Evolutionary conservation across 371 early-diverging fungal species (phyloP).

Genomic region (Sporodiniella umbellata): DNA sequence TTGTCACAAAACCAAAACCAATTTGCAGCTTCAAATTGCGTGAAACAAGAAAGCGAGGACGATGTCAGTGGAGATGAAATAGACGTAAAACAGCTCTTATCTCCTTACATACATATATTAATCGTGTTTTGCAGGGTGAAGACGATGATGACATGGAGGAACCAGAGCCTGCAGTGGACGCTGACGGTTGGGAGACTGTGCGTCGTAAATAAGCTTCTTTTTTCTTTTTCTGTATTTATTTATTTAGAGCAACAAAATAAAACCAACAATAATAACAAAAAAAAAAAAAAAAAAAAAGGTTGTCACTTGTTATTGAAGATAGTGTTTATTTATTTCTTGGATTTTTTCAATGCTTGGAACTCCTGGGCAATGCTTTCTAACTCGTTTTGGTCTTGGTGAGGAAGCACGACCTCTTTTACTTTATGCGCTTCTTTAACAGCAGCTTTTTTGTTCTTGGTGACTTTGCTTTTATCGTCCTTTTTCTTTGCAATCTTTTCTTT

Average conservation of each 20-base stretch:
- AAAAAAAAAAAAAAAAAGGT: background rate
- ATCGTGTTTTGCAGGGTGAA: too few species aligned
- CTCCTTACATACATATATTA: background rate
- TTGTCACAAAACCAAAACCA: slow-evolving; percentile 26
- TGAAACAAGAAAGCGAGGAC: slow-evolving; percentile 35
- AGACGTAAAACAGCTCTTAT: background rate
- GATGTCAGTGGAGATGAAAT: slow-evolving; percentile 24
- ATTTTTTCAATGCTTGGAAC: slow-evolving; percentile 15
- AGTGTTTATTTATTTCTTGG: background rate
- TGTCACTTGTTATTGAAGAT: background rate
- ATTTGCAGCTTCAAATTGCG: slow-evolving; percentile 26
- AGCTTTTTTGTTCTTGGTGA: slow-evolving; percentile 5
- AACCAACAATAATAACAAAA: background rate
- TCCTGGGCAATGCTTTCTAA: slow-evolving; percentile 25
- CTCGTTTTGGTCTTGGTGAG: slow-evolving; percentile 25
- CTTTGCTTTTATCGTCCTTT: slow-evolving; percentile 1
- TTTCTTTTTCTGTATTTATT: too few species aligned
- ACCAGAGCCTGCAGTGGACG: slow-evolving; percentile 42
- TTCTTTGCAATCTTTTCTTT: slow-evolving; percentile 2
- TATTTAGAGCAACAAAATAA: too few species aligned
- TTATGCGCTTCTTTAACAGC: slow-evolving; percentile 8
- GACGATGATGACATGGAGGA: slow-evolving; percentile 32
- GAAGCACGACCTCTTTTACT: slow-evolving; percentile 13
- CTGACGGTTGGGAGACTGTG: slow-evolving; percentile 53
- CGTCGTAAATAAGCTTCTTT: slow-evolving; percentile 21